Conservation (phyloP, 1,284 basidiomycete genomes). For the Leccinum pachyderme region DNA sequence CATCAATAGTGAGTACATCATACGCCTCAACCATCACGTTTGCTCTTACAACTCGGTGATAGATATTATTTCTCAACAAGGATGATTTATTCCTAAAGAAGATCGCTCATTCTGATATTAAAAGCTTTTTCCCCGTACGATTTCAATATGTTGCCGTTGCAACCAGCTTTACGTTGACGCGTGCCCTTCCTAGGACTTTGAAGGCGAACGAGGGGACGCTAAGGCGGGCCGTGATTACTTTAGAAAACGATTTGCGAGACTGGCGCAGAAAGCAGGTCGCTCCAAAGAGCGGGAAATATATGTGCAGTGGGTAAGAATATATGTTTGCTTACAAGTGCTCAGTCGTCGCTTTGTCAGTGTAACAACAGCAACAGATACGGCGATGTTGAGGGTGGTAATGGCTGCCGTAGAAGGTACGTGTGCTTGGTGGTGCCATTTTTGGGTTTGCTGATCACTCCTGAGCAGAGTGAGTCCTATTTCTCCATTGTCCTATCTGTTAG, state of each 20-base stretch:
- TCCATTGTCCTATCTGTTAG: conserved; percentile 25
- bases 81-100: conserved; percentile 88
- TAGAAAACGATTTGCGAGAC: conserved; percentile 77
- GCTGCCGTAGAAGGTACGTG: conserved; percentile 84
- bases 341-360: conserved; percentile 47
- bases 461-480: conserved; percentile 67
- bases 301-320: conserved; percentile 64
- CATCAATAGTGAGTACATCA: conserved; percentile 68
- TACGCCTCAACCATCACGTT: background rate
- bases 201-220: conserved; percentile 68
- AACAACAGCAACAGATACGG: conserved; percentile 93
- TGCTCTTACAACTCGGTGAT: conserved; percentile 9
- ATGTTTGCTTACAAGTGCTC: background rate
- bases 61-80: conserved; percentile 93
- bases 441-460: conserved; percentile 13
- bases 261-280: conserved; percentile 79
- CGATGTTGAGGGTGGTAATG: conserved; percentile 91
- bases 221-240: conserved; percentile 87
- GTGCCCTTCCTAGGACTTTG: conserved; percentile 57
- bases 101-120: conserved; percentile 78
- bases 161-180: conserved; percentile 1
- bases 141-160: background rate
- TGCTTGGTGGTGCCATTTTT: conserved; percentile 4
- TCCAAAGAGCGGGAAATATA: conserved; percentile 90
- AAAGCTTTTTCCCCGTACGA: conserved; percentile 80